These are phyloP conservation scores for Inga laurina DNA, from an alignment of 306 rosid genomes.

Conservation along the genomic window DNA sequence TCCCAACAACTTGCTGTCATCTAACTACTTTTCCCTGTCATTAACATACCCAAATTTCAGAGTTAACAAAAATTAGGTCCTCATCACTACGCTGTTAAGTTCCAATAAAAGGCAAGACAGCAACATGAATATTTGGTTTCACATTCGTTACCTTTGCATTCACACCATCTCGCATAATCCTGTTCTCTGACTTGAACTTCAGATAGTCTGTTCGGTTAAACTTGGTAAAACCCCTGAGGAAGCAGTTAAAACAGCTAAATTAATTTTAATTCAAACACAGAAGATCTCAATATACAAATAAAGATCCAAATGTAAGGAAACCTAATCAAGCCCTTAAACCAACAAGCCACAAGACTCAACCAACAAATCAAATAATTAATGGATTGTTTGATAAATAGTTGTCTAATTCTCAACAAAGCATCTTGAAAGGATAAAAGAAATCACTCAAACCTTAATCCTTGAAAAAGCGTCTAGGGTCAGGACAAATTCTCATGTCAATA, in stretches of 20 bases:
- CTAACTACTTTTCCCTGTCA: background rate
- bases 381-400: background rate
- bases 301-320: background rate
- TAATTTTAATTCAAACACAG: background rate
- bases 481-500: background rate
- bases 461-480: background rate
- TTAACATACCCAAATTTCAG: background rate
- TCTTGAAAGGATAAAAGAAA: background rate
- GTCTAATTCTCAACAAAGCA: background rate
- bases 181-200: conserved; percentile 54
- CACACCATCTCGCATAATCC: conserved; percentile 59
- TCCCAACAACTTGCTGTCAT: background rate
- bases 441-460: background rate
- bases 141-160: conserved; percentile 66
- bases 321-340: background rate
- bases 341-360: background rate
- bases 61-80: background rate
- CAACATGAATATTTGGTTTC: background rate
- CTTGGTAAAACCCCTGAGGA: conserved; percentile 76
- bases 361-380: background rate
- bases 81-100: background rate
- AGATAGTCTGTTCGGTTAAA: conserved; percentile 60
- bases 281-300: background rate
- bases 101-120: background rate
- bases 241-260: conserved; percentile 12